phyloP scores from a whole-genome alignment of 1,139 yeast genomes.

The Kazachstania sp. region DNA sequence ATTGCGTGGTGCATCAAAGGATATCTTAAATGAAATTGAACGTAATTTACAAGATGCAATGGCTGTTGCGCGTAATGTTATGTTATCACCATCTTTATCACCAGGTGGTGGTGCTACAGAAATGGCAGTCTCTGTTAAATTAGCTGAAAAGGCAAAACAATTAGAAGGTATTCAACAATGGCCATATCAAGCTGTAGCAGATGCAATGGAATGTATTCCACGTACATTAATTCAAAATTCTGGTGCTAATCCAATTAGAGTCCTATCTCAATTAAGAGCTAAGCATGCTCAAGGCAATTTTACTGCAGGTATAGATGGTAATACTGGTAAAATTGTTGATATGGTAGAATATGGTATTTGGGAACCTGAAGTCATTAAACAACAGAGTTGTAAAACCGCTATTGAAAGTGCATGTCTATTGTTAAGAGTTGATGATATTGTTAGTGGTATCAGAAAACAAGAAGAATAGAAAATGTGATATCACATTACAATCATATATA shows the following conservation, averaged over 20 bases:
- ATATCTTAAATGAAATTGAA: constrained; percentile 90
- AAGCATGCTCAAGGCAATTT: constrained; percentile 85
- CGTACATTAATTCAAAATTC: constrained; percentile 95
- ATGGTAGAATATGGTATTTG: constrained; percentile 94
- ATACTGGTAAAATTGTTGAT: constrained; percentile 85
- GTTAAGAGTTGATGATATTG: constrained; percentile 94
- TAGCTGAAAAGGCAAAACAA: constrained; percentile 83
- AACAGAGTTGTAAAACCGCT: constrained; percentile 93
- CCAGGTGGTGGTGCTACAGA: constrained; percentile 99
- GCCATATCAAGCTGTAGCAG: constrained; percentile 99
- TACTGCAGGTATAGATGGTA: constrained; percentile 93
- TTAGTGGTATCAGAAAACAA: constrained; percentile 76
- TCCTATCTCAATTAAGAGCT: constrained; percentile 85
- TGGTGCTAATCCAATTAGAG: constrained; percentile 91
- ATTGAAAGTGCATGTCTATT: constrained; percentile 93
- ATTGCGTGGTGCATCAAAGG: constrained; percentile 95
- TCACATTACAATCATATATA: not conserved
- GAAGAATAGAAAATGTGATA: constrained; percentile 10
- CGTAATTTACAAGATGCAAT: constrained; percentile 97
- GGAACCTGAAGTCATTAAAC: constrained; percentile 98
- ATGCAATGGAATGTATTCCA: constrained; percentile 97
- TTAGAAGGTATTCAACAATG: constrained; percentile 95
- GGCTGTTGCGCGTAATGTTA: constrained; percentile 94
- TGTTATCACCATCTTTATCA: constrained; percentile 86
- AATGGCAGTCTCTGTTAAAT: constrained; percentile 89